Evolutionary conservation across 495 filamentous ascomycete genomes (phyloP).

Genomic region (Neurospora sp.): DNA sequence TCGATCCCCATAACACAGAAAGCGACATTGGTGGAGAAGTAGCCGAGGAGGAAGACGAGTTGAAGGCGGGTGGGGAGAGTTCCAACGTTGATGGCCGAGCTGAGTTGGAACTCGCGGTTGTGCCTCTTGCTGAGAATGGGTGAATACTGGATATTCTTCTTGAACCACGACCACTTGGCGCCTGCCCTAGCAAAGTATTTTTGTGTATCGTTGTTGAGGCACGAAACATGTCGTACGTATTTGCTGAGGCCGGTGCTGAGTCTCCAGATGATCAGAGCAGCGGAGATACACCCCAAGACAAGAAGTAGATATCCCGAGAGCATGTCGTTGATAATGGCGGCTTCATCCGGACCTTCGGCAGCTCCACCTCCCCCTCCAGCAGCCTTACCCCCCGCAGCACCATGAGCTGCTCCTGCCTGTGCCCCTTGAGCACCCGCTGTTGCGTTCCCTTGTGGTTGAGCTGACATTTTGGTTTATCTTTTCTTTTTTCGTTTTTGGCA

Average conservation of each 20-base stretch:
- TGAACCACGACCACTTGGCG: conserved; percentile 53
- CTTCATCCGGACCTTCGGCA: conserved; percentile 11
- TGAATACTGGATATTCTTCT: conserved; percentile 73
- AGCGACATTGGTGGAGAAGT: conserved; percentile 65
- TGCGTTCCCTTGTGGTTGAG: neutral
- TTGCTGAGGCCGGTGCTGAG: conserved; percentile 45
- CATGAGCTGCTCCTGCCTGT: conserved; percentile 1
- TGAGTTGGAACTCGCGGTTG: conserved; percentile 82
- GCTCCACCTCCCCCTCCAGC: conserved; percentile 3
- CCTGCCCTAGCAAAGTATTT: conserved; percentile 42
- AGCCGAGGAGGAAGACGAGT: conserved; percentile 59
- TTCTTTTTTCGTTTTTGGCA: neutral
- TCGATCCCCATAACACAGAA: conserved; percentile 73
- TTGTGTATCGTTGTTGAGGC: conserved; percentile 56
- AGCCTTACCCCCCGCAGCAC: conserved; percentile 1
- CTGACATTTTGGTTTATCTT: neutral
- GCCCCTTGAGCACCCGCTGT: neutral
- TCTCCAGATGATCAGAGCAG: conserved; percentile 37
- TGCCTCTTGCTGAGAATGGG: conserved; percentile 76
- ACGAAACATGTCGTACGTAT: conserved; percentile 66
- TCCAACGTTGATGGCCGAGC: conserved; percentile 74
- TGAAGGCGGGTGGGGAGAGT: conserved; percentile 85
- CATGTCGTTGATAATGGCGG: conserved; percentile 30
- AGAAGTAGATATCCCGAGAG: conserved; percentile 40
- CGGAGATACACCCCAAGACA: conserved; percentile 34